These are phyloP conservation scores for Coriaria nepalensis DNA, from an alignment of 306 rosid species.

Conservation along the genomic window DNA sequence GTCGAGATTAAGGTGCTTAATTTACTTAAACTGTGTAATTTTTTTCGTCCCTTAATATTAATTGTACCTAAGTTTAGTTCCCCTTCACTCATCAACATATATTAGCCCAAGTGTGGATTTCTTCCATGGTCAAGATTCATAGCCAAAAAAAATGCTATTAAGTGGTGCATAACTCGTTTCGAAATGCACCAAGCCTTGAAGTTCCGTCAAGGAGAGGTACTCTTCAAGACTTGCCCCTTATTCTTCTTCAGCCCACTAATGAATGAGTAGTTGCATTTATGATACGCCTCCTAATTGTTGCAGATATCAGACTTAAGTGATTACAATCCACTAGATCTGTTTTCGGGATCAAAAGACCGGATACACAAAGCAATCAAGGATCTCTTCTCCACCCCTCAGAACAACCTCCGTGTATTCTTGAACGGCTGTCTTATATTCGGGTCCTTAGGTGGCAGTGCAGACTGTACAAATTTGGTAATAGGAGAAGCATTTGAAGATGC, in stretches of 20 bases:
- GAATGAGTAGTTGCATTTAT: too few species aligned
- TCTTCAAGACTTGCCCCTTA: background rate
- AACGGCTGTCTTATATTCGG: slow-evolving; percentile 85
- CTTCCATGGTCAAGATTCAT: slow-evolving; percentile 72
- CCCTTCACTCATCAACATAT: slow-evolving; percentile 11
- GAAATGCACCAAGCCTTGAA: slow-evolving; percentile 93
- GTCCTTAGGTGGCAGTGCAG: slow-evolving; percentile 62
- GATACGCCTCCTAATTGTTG: slow-evolving; percentile 1
- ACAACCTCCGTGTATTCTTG: slow-evolving; percentile 80
- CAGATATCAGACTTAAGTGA: slow-evolving; percentile 64
- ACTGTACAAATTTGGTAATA: slow-evolving; percentile 31
- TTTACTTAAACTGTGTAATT: background rate
- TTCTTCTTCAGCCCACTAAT: too few species aligned
- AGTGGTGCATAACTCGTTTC: slow-evolving; percentile 58
- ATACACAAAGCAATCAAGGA: slow-evolving; percentile 60
- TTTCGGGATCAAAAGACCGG: slow-evolving; percentile 73
- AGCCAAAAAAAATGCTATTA: slow-evolving; percentile 50
- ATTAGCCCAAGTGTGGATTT: slow-evolving; percentile 89
- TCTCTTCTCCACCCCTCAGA: slow-evolving; percentile 81
- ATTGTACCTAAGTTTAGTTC: slow-evolving; percentile 4
- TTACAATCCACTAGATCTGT: slow-evolving; percentile 77
- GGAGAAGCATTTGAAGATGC: slow-evolving; percentile 72
- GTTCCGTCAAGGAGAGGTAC: slow-evolving; percentile 72
- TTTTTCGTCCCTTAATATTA: slow-evolving; percentile 2
- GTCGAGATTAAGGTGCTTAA: slow-evolving; percentile 76